Evolutionary conservation across 164 flowering plant genomes (phyloP).

Genomic region (Tetracentron sinense): DNA sequence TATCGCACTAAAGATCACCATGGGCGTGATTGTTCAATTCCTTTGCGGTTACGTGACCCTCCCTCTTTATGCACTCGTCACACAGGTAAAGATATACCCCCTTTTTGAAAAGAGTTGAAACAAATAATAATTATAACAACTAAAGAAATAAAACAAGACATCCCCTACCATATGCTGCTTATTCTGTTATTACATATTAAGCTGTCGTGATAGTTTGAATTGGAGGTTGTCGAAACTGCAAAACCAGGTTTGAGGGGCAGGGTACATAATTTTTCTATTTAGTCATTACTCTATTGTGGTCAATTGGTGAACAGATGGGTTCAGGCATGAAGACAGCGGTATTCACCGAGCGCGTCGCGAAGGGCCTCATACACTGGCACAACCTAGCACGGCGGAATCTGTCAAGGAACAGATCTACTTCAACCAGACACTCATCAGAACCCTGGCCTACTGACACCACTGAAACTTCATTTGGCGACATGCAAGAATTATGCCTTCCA

Average conservation of each 20-base stretch:
- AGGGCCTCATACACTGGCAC: conserved; percentile 58
- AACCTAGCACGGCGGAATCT: conserved; percentile 25
- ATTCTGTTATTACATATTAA: too few relatives aligned
- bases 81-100: conserved; percentile 40
- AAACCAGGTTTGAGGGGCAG: background rate
- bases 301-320: conserved; percentile 57
- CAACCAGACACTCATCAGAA: conserved; percentile 15
- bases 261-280: background rate
- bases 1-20: conserved; percentile 38
- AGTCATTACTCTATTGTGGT: background rate
- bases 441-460: conserved; percentile 8
- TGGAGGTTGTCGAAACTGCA: too few relatives aligned
- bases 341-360: conserved; percentile 42
- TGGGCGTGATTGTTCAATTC: conserved; percentile 54
- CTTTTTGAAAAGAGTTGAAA: too few relatives aligned
- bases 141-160: too few relatives aligned
- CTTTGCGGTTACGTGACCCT: conserved; percentile 70
- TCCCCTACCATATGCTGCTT: too few relatives aligned
- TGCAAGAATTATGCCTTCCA: conserved; percentile 5
- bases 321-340: conserved; percentile 46
- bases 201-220: too few relatives aligned
- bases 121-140: too few relatives aligned
- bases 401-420: conserved; percentile 16
- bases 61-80: conserved; percentile 66
- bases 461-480: conserved; percentile 14